phyloP scores from a whole-genome alignment of 305 asterid species.

The Fraxinus floribunda region DNA sequence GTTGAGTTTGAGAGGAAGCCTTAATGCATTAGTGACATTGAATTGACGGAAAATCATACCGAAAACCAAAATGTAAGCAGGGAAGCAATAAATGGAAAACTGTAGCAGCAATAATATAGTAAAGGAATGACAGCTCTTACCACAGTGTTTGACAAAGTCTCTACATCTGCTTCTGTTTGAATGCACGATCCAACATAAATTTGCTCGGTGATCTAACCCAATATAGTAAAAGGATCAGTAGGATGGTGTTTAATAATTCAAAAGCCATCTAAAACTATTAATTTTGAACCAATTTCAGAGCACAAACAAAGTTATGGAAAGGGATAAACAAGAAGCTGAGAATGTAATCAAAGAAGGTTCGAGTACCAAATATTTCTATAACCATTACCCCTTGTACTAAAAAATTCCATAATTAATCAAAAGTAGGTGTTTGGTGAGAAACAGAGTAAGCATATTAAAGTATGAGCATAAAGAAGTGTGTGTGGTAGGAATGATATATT shows the following conservation, averaged over 20 bases:
- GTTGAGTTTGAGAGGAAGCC: not conserved
- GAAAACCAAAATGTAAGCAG: not conserved
- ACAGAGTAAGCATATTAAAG: not conserved
- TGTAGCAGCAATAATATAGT: constrained; percentile 12
- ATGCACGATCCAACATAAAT: constrained; percentile 90
- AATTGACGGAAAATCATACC: constrained; percentile 1
- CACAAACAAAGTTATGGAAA: constrained; percentile 3
- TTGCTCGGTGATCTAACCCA: constrained; percentile 83
- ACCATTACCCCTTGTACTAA: not conserved
- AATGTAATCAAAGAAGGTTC: not conserved
- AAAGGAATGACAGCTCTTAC: constrained; percentile 44
- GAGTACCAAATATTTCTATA: not conserved
- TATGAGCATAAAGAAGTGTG: constrained; percentile 14
- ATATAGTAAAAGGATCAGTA: constrained; percentile 23
- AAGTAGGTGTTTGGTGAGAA: not conserved
- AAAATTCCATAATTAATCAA: constrained; percentile 5
- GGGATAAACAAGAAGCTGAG: constrained; percentile 1
- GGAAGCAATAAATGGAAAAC: not conserved
- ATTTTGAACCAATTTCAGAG: constrained; percentile 1
- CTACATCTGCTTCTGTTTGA: constrained; percentile 74
- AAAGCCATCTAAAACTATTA: constrained; percentile 15
- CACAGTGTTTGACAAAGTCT: constrained; percentile 54
- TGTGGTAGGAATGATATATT: not conserved
- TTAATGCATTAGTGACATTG: constrained; percentile 9
- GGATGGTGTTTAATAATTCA: constrained; percentile 8